Conservation (phyloP, 164 flowering plant species). For the Piper longum region DNA sequence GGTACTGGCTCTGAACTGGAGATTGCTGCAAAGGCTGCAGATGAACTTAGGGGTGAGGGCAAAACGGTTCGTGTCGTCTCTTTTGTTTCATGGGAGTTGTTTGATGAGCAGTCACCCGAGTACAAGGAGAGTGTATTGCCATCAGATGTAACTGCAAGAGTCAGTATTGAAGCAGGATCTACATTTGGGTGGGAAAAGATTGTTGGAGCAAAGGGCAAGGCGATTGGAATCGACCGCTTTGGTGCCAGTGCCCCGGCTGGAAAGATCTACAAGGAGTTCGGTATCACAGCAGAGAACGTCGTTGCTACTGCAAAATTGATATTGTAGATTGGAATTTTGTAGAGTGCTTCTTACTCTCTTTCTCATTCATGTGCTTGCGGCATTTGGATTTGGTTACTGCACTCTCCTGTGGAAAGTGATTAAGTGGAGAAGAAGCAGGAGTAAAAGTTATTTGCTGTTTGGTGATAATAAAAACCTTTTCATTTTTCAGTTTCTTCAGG, state of each 20-base stretch:
- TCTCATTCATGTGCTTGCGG: neutral
- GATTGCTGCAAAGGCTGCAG: conserved; percentile 76
- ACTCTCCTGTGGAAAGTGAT: neutral
- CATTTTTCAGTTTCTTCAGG: neutral
- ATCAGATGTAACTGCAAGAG: conserved; percentile 61
- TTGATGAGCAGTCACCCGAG: conserved; percentile 71
- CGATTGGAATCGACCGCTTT: conserved; percentile 78
- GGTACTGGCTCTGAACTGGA: conserved; percentile 96
- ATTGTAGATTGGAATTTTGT: conserved; percentile 14
- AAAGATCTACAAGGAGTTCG: conserved; percentile 82
- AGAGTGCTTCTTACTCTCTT: conserved; percentile 8
- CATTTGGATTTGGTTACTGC: conserved; percentile 5
- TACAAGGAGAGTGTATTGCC: conserved; percentile 97
- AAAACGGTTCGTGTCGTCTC: conserved; percentile 85
- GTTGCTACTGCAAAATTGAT: conserved; percentile 70
- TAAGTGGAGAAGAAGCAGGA: conserved; percentile 1
- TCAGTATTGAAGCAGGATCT: conserved; percentile 88
- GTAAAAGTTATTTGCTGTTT: conserved; percentile 1
- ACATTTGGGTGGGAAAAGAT: conserved; percentile 89
- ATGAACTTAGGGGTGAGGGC: conserved; percentile 79
- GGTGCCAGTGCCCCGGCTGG: conserved; percentile 98
- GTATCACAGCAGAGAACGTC: conserved; percentile 78
- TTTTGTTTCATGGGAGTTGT: conserved; percentile 81
- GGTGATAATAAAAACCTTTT: conserved; percentile 2
- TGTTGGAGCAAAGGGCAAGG: conserved; percentile 69